Conservation (phyloP, 768 basidiomycete genomes). For the Chalciporus pseudorubinellus region DNA sequence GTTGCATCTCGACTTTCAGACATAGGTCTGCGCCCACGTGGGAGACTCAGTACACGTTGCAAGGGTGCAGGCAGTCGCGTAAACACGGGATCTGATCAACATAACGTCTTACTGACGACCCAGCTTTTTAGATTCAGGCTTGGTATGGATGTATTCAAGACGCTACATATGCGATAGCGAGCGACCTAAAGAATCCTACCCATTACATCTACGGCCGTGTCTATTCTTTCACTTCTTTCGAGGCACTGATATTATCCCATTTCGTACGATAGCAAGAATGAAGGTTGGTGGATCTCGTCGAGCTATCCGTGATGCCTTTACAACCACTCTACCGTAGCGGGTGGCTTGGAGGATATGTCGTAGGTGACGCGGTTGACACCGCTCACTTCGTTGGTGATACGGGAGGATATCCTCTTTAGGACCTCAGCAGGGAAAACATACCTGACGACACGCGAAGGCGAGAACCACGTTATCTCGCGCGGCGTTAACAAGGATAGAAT, state of each 20-base stretch:
- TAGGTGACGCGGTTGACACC: slow-evolving; percentile 97
- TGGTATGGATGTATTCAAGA: background rate
- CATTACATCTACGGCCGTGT: background rate
- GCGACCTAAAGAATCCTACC: background rate
- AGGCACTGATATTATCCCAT: background rate
- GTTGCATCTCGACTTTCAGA: background rate
- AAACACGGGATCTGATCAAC: too few relatives aligned
- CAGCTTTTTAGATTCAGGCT: background rate
- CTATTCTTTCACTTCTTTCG: background rate
- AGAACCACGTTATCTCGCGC: slow-evolving; percentile 14
- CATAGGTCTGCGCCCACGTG: background rate
- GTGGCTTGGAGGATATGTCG: slow-evolving; percentile 97
- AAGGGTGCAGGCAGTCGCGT: background rate
- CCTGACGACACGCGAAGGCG: slow-evolving; percentile 40
- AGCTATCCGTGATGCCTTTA: slow-evolving; percentile 18
- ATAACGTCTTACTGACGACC: too few relatives aligned
- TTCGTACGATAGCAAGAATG: too few relatives aligned
- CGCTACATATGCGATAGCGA: background rate
- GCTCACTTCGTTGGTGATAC: slow-evolving; percentile 96
- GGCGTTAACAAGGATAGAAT: background rate
- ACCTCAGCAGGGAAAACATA: slow-evolving; percentile 94
- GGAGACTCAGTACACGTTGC: background rate
- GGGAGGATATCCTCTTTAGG: slow-evolving; percentile 85
- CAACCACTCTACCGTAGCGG: slow-evolving; percentile 60
- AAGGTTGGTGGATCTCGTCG: background rate